phyloP scores from a whole-genome alignment of 306 rosid species.

The Rosa multiflora region DNA sequence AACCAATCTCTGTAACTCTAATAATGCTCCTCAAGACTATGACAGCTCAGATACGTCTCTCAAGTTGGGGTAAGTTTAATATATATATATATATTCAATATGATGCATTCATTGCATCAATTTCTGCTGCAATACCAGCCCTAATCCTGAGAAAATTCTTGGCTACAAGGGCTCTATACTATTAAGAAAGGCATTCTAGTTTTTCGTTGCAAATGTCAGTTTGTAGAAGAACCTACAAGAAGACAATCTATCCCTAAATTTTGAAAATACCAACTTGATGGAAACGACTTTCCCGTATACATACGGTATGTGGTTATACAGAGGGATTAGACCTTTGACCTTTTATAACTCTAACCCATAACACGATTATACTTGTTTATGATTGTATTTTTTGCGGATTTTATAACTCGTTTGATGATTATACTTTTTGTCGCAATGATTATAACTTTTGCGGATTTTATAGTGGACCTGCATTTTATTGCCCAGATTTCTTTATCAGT shows the following conservation, averaged over 20 bases:
- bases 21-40: slow-evolving; percentile 57
- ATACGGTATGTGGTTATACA: background rate
- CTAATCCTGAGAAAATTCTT: background rate
- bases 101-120: background rate
- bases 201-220: background rate
- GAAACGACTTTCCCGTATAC: background rate
- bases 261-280: background rate
- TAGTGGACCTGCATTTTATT: background rate
- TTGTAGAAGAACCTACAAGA: background rate
- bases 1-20: slow-evolving; percentile 60
- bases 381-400: background rate
- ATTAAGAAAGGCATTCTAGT: background rate
- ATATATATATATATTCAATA: background rate
- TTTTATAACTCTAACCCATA: background rate
- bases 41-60: slow-evolving; percentile 87
- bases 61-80: slow-evolving; percentile 68
- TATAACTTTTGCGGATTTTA: background rate
- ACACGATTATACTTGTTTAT: background rate
- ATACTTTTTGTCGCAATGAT: background rate
- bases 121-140: background rate
- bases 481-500: background rate
- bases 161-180: background rate
- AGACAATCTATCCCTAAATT: background rate
- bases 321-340: background rate
- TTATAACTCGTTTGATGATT: background rate